Evolutionary conservation across 2,329 filamentous ascomycete genomes (phyloP).

Genomic region (Plenodomus tracheiphilus): DNA sequence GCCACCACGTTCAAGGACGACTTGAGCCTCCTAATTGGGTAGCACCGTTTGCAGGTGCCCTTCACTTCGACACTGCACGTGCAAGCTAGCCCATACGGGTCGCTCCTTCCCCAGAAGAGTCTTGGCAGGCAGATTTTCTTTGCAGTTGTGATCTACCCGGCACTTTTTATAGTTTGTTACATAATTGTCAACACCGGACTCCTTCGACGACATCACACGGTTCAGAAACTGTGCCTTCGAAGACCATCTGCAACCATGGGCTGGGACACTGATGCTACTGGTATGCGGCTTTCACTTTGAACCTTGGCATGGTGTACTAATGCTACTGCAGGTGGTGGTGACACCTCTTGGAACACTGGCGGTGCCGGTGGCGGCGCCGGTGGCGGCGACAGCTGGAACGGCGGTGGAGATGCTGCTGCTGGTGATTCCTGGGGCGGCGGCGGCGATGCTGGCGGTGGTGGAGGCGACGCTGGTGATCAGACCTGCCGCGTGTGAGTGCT

Average conservation of each 20-base stretch:
- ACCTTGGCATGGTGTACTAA: conserved; percentile 3
- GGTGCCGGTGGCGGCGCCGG: conserved; percentile 13
- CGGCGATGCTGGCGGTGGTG: conserved; percentile 11
- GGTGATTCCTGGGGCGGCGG: conserved; percentile 22
- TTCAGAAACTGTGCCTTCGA: too few species aligned
- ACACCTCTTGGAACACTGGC: conserved; percentile 10
- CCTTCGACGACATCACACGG: too few species aligned
- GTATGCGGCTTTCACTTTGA: conserved; percentile 9
- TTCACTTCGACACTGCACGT: background rate
- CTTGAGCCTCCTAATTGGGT: background rate
- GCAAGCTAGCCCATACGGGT: too few species aligned
- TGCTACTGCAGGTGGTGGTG: conserved; percentile 21
- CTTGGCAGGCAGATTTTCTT: background rate
- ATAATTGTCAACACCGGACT: too few species aligned
- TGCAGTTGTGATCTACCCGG: background rate
- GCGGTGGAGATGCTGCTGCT: conserved; percentile 23
- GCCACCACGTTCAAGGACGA: background rate
- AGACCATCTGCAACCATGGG: conserved; percentile 15
- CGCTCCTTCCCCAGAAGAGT: background rate
- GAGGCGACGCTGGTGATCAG: conserved; percentile 32
- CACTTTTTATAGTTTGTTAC: too few species aligned
- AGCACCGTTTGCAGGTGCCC: too few species aligned
- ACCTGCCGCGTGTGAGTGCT: conserved; percentile 48
- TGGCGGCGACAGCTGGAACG: conserved; percentile 20
- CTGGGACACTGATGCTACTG: conserved; percentile 20